These are phyloP conservation scores for Boletus rex-veris DNA, from an alignment of 768 basidiomycete species.

Conservation along the genomic window DNA sequence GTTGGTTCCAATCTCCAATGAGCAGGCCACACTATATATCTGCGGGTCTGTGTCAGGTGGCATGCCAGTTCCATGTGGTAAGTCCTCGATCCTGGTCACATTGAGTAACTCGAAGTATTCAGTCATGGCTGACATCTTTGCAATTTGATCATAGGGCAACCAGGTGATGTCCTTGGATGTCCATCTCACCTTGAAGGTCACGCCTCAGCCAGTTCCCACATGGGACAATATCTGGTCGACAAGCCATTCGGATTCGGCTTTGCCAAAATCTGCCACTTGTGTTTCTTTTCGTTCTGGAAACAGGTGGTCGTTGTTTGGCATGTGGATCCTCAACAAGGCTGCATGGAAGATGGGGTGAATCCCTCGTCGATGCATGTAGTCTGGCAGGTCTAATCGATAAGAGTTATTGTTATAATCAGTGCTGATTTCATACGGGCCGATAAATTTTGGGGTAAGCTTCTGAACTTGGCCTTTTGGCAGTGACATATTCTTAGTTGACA, in stretches of 20 bases:
- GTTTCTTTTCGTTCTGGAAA: background rate
- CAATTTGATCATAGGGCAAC: too few relatives aligned
- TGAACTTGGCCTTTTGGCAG: background rate
- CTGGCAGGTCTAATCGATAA: background rate
- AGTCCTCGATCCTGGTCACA: too few relatives aligned
- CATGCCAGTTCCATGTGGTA: too few relatives aligned
- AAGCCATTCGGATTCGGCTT: background rate
- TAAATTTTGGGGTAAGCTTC: background rate
- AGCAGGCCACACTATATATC: too few relatives aligned
- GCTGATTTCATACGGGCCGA: background rate
- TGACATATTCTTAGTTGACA: background rate
- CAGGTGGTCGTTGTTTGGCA: background rate
- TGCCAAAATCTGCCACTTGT: background rate
- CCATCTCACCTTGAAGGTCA: too few relatives aligned
- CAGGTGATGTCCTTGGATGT: too few relatives aligned
- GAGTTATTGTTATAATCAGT: background rate
- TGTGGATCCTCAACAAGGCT: background rate
- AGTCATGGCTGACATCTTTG: too few relatives aligned
- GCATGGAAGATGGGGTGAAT: background rate
- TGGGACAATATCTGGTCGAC: background rate
- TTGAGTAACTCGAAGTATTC: too few relatives aligned
- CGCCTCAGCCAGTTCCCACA: background rate
- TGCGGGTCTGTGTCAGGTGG: too few relatives aligned
- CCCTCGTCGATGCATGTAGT: background rate
- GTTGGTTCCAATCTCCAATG: too few relatives aligned